Percentiles rank a stretch among this genome's conserved stretches.
phyloP scores from a whole-genome alignment of 208 protist genomes.

The Balamuthia mandrillaris region DNA sequence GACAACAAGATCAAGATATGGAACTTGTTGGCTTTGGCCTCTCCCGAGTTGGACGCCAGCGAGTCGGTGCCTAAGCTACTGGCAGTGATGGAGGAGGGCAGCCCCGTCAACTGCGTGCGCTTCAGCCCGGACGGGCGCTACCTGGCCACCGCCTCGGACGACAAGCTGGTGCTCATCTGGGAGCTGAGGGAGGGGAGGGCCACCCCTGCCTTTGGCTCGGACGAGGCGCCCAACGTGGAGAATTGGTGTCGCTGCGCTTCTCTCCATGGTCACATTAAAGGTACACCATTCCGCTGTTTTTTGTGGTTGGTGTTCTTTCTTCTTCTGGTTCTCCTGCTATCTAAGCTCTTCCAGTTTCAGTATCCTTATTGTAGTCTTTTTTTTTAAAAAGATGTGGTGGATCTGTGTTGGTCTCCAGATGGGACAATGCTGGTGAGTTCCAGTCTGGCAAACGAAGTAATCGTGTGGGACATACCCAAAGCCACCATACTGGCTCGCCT shows the following conservation, averaged over 20 bases:
- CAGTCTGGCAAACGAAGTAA: neutral
- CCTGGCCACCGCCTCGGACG: constrained; percentile 50
- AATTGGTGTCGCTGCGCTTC: neutral
- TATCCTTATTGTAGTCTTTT: neutral
- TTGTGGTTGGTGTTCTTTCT: neutral
- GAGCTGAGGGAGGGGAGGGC: constrained; percentile 8
- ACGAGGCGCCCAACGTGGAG: constrained; percentile 27
- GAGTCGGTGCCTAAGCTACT: constrained; percentile 26
- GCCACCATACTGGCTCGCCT: neutral
- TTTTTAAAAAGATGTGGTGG: constrained; percentile 14
- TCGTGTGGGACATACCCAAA: neutral
- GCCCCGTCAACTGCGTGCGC: constrained; percentile 45
- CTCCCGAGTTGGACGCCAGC: neutral
- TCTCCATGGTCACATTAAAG: constrained; percentile 1
- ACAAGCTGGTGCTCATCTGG: constrained; percentile 51
- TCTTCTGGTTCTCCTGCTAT: neutral
- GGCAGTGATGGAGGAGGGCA: constrained; percentile 30
- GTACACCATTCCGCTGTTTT: neutral
- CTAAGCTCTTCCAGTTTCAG: no score
- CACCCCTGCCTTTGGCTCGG: neutral
- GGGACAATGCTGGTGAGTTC: neutral
- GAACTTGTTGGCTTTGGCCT: constrained; percentile 42
- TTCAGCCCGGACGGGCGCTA: constrained; percentile 52
- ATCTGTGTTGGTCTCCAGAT: constrained; percentile 25
- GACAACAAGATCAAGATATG: constrained; percentile 60